Evolutionary conservation across 2,329 filamentous ascomycete genomes (phyloP).

Genomic region (Apiospora pterosperma): DNA sequence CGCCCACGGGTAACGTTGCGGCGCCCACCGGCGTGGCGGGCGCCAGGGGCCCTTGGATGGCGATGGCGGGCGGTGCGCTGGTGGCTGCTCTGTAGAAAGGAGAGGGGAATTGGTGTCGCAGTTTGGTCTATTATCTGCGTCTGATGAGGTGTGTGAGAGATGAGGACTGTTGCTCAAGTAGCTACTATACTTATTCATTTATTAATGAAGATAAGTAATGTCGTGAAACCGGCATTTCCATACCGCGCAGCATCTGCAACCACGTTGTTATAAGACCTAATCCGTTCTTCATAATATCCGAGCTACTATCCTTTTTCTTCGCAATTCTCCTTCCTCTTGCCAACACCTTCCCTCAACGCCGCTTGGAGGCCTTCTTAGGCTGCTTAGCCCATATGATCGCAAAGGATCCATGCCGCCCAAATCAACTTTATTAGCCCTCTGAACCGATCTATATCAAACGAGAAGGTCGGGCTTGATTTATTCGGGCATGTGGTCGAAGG

Average conservation of each 20-base stretch:
- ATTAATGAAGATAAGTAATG: background rate
- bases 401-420: background rate
- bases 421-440: background rate
- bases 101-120: background rate
- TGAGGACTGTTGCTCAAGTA: background rate
- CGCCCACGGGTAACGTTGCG: constrained; percentile 18
- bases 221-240: background rate
- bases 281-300: background rate
- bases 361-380: background rate
- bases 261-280: background rate
- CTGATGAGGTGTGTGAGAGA: background rate
- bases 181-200: background rate
- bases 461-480: constrained; percentile 26
- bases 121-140: background rate
- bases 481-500: constrained; percentile 62
- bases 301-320: background rate
- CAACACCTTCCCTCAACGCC: constrained; percentile 1
- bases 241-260: background rate
- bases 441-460: background rate
- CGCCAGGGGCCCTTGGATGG: constrained; percentile 19
- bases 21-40: constrained; percentile 21
- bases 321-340: background rate
- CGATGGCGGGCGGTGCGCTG: constrained; percentile 25
- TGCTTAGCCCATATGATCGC: background rate
- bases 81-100: constrained; percentile 22